Conservation (phyloP, 257 asterid species). For the Orobanche coerulescens region DNA sequence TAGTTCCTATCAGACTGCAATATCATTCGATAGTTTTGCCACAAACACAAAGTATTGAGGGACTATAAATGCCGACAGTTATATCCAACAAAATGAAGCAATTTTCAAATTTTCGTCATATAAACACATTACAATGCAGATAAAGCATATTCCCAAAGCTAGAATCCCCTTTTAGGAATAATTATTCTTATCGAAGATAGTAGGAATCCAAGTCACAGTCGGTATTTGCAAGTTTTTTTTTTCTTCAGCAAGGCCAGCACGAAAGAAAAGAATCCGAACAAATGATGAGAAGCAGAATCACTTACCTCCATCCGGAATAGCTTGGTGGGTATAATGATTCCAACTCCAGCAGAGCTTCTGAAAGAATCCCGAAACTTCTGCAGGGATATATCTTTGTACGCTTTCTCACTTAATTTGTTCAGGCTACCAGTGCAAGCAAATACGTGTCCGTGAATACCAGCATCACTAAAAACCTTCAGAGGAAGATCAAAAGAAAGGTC, state of each 20-base stretch:
- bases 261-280: not conserved
- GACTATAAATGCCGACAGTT: not conserved
- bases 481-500: conserved; percentile 93
- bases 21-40: not conserved
- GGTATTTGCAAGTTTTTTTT: not conserved
- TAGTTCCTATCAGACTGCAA: not conserved
- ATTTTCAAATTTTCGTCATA: not conserved
- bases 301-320: conserved; percentile 92
- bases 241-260: not conserved
- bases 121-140: not conserved
- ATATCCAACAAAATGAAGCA: conserved; percentile 2
- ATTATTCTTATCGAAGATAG: not conserved
- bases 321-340: conserved; percentile 76
- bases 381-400: conserved; percentile 44
- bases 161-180: not conserved
- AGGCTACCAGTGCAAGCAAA: conserved; percentile 93
- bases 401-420: conserved; percentile 57
- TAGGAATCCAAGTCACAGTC: not conserved
- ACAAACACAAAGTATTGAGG: not conserved
- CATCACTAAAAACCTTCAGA: conserved; percentile 60
- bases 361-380: conserved; percentile 64
- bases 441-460: conserved; percentile 86
- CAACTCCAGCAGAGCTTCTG: conserved; percentile 71
- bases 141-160: not conserved
- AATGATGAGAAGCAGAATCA: conserved; percentile 5